Conservation (phyloP, 257 asterid genomes). For the Anisodus acutangulus region DNA sequence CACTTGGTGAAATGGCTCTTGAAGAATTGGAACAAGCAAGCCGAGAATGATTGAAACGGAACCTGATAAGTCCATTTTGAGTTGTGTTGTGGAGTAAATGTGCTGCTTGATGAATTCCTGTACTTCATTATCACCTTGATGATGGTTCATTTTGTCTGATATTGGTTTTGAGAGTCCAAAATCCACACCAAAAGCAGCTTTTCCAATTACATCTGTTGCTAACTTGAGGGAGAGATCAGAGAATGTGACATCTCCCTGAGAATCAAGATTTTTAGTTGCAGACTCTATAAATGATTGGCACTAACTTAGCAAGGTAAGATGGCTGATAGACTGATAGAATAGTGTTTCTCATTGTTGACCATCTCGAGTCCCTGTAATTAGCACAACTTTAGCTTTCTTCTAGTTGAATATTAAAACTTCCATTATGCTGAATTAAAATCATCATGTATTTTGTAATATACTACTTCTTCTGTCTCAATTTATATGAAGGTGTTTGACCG, state of each 20-base stretch:
- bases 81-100: slow-evolving; percentile 85
- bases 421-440: not conserved
- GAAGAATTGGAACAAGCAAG: slow-evolving; percentile 71
- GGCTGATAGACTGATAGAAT: slow-evolving; percentile 90
- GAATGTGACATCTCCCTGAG: slow-evolving; percentile 57
- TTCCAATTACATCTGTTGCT: slow-evolving; percentile 90
- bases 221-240: slow-evolving; percentile 83
- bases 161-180: slow-evolving; percentile 78
- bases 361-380: slow-evolving; percentile 67
- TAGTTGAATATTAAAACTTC: not conserved
- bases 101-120: slow-evolving; percentile 84
- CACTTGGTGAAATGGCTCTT: slow-evolving; percentile 86
- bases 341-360: slow-evolving; percentile 94
- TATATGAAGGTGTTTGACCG: too few relatives aligned
- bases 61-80: slow-evolving; percentile 94
- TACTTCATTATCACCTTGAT: slow-evolving; percentile 49
- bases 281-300: slow-evolving; percentile 69
- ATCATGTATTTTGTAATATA: too few relatives aligned
- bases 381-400: not conserved
- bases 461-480: too few relatives aligned
- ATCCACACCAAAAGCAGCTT: slow-evolving; percentile 93
- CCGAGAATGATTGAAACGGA: slow-evolving; percentile 83
- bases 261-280: slow-evolving; percentile 62
- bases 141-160: slow-evolving; percentile 10
- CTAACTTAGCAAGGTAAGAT: slow-evolving; percentile 79